Evolutionary conservation across 495 filamentous ascomycete species (phyloP), one percentile per base, ranked within the genome.

Genomic region (Evernia prunastri): DNA sequence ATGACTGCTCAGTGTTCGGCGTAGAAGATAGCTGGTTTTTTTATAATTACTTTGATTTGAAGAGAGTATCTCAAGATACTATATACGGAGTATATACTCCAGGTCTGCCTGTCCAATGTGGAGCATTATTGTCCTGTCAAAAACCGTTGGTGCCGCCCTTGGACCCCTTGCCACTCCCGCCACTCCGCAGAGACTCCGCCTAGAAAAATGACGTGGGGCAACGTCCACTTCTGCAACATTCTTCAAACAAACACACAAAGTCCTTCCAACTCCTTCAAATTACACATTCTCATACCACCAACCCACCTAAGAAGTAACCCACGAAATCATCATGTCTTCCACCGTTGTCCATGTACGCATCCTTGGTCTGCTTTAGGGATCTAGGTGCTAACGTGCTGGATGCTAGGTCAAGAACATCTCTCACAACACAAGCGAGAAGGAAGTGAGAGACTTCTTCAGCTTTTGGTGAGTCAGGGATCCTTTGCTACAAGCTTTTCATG

Each of bases 401-500:
- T 63, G 27, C 31, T 27, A 70, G 68, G 68, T 93, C 66, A 88
- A 90, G 78, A 92, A 92, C 78, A 97, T 98, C 77, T 83, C 88
- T 66, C 71, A 80, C 63, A 71, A 84, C 67, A 96, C 92, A 56
- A 82, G 84, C 65, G 90, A 97, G 75, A 89, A 92, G 78, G 91
- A 98, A 76, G 84, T 98, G 66, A 86, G 84, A 69, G 92, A 95
- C 69, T 98, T 98, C 85, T 98, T 98, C 82, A 94, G 89, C 78
- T 98, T 97, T 86, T 98, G 94, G 91, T 94, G 82, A 73, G 84
- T 8, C 15, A 18, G 29, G n/a, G 10, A 5, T 17, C 29, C 0
- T 20, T 20, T n/a, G 33, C 59, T 39, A 9, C 18, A 15, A n/a
- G 23, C 25, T 49, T 29, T 35, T 17, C 54, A 15, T 12, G n/a